A percentile compares a stretch with the other conserved stretches of the same genome.
phyloP scores from a whole-genome alignment of 768 basidiomycete genomes.

The Tricholoma sp. region DNA sequence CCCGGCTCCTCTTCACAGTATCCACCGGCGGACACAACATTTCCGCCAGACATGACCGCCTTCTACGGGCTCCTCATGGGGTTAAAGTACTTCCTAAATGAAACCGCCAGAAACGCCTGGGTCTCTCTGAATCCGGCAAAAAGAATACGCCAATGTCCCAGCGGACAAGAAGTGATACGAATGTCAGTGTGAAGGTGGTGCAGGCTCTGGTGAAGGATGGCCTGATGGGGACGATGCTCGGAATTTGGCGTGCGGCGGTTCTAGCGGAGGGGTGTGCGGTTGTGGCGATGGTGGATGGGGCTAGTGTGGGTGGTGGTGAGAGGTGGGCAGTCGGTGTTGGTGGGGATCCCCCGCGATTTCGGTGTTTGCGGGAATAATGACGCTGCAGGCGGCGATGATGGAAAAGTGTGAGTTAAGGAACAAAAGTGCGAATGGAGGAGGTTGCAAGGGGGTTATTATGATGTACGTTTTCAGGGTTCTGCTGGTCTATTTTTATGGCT shows the following conservation, averaged over 20 bases:
- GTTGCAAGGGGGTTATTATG: slow-evolving; percentile 82
- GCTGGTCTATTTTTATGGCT: no score
- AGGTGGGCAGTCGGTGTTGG: slow-evolving; percentile 92
- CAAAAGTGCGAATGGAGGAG: slow-evolving; percentile 80
- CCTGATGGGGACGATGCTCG: slow-evolving; percentile 89
- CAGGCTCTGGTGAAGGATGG: slow-evolving; percentile 91
- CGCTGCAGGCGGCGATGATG: slow-evolving; percentile 66
- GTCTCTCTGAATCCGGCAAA: no score
- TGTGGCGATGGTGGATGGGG: slow-evolving; percentile 68
- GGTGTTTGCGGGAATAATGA: slow-evolving; percentile 58
- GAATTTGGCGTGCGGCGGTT: slow-evolving; percentile 65
- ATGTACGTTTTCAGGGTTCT: no score
- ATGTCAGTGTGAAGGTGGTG: slow-evolving; percentile 56
- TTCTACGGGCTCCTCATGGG: slow-evolving; percentile 73
- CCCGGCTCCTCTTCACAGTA: slow-evolving; percentile 71
- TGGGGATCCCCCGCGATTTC: slow-evolving; percentile 88
- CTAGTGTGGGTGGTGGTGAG: slow-evolving; percentile 82
- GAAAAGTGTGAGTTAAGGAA: slow-evolving; percentile 68
- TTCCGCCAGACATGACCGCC: slow-evolving; percentile 50
- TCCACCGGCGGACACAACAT: slow-evolving; percentile 64
- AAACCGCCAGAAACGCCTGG: slow-evolving; percentile 50
- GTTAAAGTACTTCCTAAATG: slow-evolving; percentile 77
- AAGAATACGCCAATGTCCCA: no score
- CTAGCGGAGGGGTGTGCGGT: slow-evolving; percentile 71
- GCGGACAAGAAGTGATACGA: slow-evolving; percentile 52